Percentiles rank a stretch among this genome's conserved stretches.
phyloP scores from a whole-genome alignment of 106 monocot species.

The Dendrobium chrysotoxum region DNA sequence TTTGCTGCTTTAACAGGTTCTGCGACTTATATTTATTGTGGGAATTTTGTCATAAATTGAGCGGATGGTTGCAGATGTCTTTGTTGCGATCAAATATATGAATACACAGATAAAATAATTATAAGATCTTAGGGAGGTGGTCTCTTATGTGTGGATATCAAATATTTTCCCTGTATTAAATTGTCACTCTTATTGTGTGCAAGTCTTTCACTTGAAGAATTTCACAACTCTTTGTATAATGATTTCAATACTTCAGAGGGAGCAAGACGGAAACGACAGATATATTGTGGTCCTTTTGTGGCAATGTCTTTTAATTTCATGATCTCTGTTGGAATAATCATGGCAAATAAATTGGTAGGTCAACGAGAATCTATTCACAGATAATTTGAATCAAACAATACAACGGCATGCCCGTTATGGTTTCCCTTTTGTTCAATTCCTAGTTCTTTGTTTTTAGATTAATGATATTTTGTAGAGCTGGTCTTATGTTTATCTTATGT shows the following conservation, averaged over 20 bases:
- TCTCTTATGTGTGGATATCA: not conserved
- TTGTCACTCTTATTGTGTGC: not conserved
- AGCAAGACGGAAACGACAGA: conserved; percentile 77
- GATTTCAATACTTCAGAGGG: conserved; percentile 86
- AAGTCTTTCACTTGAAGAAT: conserved; percentile 81
- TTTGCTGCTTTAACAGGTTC: not conserved
- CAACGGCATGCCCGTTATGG: not conserved
- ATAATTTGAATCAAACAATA: not conserved
- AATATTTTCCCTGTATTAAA: not conserved
- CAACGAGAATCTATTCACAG: not conserved
- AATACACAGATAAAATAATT: not conserved
- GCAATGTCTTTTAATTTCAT: conserved; percentile 80
- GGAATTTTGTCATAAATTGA: not conserved
- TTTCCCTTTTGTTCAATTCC: not conserved
- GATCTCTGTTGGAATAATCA: conserved; percentile 88
- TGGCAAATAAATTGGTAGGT: conserved; percentile 82
- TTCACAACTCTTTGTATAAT: conserved; percentile 58
- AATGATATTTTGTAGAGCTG: not conserved
- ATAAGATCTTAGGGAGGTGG: not conserved
- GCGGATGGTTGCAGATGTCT: not conserved
- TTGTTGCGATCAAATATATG: too few species aligned
- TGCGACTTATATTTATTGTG: too few species aligned
- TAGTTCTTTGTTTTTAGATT: not conserved
- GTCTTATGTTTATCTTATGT: not conserved
- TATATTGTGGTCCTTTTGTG: conserved; percentile 70